Percentiles rank a stretch among this genome's conserved stretches.
Evolutionary conservation across 352 stramenopile species (phyloP).

Genomic region (Phytophthora ohioensis): DNA sequence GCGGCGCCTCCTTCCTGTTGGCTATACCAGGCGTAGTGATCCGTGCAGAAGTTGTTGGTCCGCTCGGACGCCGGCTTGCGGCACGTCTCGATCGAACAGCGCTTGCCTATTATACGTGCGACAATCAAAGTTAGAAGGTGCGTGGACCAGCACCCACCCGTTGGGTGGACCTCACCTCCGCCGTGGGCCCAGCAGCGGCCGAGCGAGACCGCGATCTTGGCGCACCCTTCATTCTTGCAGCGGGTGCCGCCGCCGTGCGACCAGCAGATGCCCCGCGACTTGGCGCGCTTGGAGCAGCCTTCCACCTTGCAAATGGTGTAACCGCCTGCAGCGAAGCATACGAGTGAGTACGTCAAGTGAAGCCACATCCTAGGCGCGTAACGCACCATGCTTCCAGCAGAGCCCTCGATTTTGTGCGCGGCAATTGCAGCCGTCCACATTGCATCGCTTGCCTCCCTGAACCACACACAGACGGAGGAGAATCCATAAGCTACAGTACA

Average conservation of each 20-base stretch:
- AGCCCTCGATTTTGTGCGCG: constrained; percentile 64
- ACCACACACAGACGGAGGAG: not conserved
- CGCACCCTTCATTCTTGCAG: constrained; percentile 60
- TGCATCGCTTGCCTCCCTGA: constrained; percentile 63
- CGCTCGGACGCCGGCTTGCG: constrained; percentile 59
- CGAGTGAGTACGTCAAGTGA: not conserved
- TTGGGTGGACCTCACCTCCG: constrained; percentile 31
- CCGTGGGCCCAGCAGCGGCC: constrained; percentile 65
- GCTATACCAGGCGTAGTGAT: constrained; percentile 45
- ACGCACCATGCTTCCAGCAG: constrained; percentile 41
- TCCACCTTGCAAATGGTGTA: constrained; percentile 64
- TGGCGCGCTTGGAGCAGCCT: constrained; percentile 69
- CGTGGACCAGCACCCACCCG: not conserved
- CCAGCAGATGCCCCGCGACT: constrained; percentile 86
- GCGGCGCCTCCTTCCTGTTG: constrained; percentile 20
- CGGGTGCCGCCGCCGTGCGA: constrained; percentile 81
- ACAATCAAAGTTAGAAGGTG: constrained; percentile 20
- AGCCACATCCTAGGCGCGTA: not conserved
- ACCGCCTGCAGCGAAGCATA: constrained; percentile 28
- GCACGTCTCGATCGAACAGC: constrained; percentile 50
- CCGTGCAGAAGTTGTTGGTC: constrained; percentile 57
- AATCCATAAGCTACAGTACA: not conserved
- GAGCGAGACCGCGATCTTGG: constrained; percentile 66
- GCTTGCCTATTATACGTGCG: constrained; percentile 38
- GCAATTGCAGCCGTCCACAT: constrained; percentile 57